Base-by-base conservation (phyloP, 2,329 filamentous ascomycete species). In the Pseudogymnoascus sp. region DNA sequence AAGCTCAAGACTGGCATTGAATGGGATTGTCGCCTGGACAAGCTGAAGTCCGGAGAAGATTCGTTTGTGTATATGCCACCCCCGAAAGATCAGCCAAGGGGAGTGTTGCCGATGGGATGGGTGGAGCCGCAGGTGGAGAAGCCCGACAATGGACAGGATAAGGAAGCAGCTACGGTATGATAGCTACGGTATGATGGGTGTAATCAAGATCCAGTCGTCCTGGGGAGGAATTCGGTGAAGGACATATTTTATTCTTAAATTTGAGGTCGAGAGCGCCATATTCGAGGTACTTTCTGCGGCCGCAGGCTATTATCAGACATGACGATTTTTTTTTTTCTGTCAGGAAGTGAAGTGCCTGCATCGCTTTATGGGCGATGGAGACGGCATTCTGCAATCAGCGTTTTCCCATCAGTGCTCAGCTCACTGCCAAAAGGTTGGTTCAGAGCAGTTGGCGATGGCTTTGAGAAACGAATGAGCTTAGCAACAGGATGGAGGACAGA, bases 21-120 rank as follows among this genome's bases (percentile, higher is more conserved):
- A 1, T 90, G 87, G 87, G 76, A 82, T n/a, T 74, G 85, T 45
- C 77, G 84, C 2, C 61, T 69, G 2, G 68, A 72, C 39, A 33
- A 36, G 19, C 5, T 28, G 16, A 16, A 8, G 11, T 19, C 5
- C 11, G 38, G 5, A 19, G 38, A 23, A 23, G 58, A 60, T 11
- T 22, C 35, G 38, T 60, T 36, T 14, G 23, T 23, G 8, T 60
- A 60, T 39, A 7, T 36, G 28, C 36, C 36, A 22, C 58, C 58
- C 1, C 5, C 2, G 14, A 33, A 5, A 16, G 35, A 14, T n/a
- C 7, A 16, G 30, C 16, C 58, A 12, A 60, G 30, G 16, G 58
- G 58, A 8, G 58, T 36, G 58, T 2, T 60, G 36, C 36, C 36
- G 6, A 22, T n/a, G 25, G 58, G 8, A 5, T 60, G 58, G 58